Base-by-base conservation (phyloP, 495 filamentous ascomycete species). In the Friedmanniomyces simplex region DNA sequence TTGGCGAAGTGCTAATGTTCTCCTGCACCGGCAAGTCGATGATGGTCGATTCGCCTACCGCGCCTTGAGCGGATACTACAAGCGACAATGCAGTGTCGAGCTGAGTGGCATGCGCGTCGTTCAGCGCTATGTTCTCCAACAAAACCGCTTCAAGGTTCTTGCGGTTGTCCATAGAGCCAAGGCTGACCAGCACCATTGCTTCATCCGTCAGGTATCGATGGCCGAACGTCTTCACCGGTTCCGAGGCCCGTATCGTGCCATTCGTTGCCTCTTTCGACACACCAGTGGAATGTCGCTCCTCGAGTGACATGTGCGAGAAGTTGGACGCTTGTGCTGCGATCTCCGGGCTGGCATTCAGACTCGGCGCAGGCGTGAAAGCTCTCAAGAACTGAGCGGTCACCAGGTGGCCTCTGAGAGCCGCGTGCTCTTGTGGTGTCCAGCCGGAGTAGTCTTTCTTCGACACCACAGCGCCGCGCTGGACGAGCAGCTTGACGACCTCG, bases 401-500 rank as follows among this genome's bases (percentile, higher is more conserved):
- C 39, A 96, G 74, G 66, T 98, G 90, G 0, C 93, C 93, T 63
- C 93, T 74, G 36, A 98, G 72, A 0, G 88, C 85, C 4, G 93
- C 93, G 72, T 97, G 93, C 67, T 98, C 93, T 72, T 84, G 88
- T 1, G 91, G 83, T 1, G 88, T 95, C 94, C 94, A 98, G 8
- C 93, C 93, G 50, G 90, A 96, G 1, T 82, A 82, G 68, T 97
- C 93, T 10, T 72, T 68, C 48, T 77, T 82, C 51, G 84, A 82
- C 14, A 89, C 66, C 50, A 93, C 80, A 0, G 86, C 86, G 0
- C 88, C 88, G 26, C 86, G 84, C 24, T 81, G 78, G 43, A 96
- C 76, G 11, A 98, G 76, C 24, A 83, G 69, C 59, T 84, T 73
- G 4, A 82, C 86, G 32, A 94, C 80, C 0, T 77, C 68, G 32